These are phyloP conservation scores for Lipomyces kockii DNA, from an alignment of 805 yeast genomes.

Conservation along the genomic window DNA sequence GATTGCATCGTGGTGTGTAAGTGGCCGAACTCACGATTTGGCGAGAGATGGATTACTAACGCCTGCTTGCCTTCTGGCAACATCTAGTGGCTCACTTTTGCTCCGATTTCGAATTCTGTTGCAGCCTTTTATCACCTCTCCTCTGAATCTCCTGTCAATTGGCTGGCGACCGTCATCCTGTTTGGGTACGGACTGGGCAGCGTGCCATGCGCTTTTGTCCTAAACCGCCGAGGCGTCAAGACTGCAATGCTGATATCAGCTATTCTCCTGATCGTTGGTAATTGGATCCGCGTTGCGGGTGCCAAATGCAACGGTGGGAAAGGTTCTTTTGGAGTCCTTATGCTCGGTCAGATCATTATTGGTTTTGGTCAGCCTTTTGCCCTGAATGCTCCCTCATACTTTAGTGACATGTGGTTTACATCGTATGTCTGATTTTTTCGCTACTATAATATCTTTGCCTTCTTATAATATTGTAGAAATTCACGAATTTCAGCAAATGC, in stretches of 20 bases:
- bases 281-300: constrained; percentile 45
- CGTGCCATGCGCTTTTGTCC: constrained; percentile 41
- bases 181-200: constrained; percentile 42
- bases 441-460: background rate
- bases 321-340: constrained; percentile 41
- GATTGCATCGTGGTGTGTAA: constrained; percentile 43
- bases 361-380: constrained; percentile 47
- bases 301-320: constrained; percentile 29
- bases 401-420: constrained; percentile 45
- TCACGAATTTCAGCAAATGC: constrained; percentile 47
- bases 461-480: constrained; percentile 11
- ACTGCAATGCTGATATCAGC: constrained; percentile 39
- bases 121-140: constrained; percentile 37
- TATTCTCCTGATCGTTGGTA: constrained; percentile 40
- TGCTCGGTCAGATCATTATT: constrained; percentile 46
- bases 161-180: constrained; percentile 45
- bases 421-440: constrained; percentile 16
- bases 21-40: background rate
- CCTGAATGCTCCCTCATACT: constrained; percentile 43
- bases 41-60: background rate
- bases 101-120: constrained; percentile 42
- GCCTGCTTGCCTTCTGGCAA: background rate
- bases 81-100: constrained; percentile 42
- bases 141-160: constrained; percentile 43
- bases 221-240: constrained; percentile 38